phyloP scores from a whole-genome alignment of 164 flowering plant species.

The Vitis riparia region DNA sequence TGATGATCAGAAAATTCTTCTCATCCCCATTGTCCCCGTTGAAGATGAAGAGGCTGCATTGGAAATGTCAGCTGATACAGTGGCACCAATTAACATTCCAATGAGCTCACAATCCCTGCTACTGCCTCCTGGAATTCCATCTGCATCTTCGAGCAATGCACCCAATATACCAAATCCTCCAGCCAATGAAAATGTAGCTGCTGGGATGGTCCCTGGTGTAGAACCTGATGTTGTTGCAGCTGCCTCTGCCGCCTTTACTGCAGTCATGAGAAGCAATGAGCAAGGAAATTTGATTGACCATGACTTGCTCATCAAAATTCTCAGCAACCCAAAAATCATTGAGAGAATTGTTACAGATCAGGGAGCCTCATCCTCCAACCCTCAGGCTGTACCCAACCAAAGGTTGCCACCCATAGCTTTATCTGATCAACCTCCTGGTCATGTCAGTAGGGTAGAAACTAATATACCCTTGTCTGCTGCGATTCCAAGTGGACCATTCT shows the following conservation, averaged over 20 bases:
- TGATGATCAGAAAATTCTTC: constrained; percentile 40
- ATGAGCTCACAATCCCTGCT: constrained; percentile 23
- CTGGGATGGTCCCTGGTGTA: constrained; percentile 27
- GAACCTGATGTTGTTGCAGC: constrained; percentile 66
- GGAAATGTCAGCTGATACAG: constrained; percentile 29
- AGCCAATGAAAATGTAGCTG: constrained; percentile 20
- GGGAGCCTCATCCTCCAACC: constrained; percentile 26
- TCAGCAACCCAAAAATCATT: constrained; percentile 66
- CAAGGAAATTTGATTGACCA: constrained; percentile 70
- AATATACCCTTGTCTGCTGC: constrained; percentile 22
- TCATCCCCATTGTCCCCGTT: constrained; percentile 71
- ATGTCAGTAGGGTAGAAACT: constrained; percentile 25
- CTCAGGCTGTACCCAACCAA: constrained; percentile 24
- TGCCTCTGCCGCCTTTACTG: constrained; percentile 70
- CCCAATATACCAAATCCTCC: constrained; percentile 15
- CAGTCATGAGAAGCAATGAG: constrained; percentile 53
- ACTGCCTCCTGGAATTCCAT: constrained; percentile 11
- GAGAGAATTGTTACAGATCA: constrained; percentile 61
- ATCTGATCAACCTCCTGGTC: constrained; percentile 27
- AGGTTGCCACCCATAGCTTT: constrained; percentile 16
- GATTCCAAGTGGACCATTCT: constrained; percentile 29
- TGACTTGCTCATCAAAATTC: constrained; percentile 71
- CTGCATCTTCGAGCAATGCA: constrained; percentile 16
- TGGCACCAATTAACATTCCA: constrained; percentile 12
- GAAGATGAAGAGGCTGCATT: constrained; percentile 74